These are phyloP conservation scores for Cladophialophora immunda DNA, from an alignment of 2,329 filamentous ascomycete genomes.

Conservation along the genomic window DNA sequence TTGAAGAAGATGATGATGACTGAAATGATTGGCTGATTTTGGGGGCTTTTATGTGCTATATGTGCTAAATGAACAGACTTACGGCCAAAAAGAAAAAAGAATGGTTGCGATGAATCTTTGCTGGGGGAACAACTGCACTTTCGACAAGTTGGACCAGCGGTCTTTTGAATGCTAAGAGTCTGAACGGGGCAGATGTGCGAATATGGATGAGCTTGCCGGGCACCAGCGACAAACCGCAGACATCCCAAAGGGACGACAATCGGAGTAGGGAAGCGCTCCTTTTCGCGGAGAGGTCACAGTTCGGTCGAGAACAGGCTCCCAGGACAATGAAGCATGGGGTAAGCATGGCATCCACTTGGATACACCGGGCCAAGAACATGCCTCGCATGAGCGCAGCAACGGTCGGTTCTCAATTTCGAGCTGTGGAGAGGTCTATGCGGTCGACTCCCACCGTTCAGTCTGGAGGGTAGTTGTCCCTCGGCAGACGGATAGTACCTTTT, in stretches of 20 bases:
- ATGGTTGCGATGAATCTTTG: background rate
- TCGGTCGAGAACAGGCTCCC: background rate
- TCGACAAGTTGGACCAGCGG: background rate
- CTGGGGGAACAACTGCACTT: background rate
- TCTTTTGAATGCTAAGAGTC: background rate
- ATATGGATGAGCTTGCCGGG: background rate
- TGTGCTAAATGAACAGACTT: constrained; percentile 11
- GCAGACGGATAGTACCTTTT: background rate
- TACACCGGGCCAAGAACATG: background rate
- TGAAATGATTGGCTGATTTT: constrained; percentile 9
- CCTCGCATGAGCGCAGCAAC: background rate
- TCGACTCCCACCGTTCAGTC: background rate
- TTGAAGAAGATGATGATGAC: constrained; percentile 43
- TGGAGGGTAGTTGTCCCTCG: background rate
- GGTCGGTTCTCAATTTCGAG: background rate
- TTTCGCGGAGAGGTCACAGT: background rate
- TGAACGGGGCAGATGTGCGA: background rate
- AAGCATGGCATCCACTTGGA: background rate
- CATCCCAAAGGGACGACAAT: background rate
- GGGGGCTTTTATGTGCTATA: constrained; percentile 4
- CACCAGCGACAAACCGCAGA: background rate
- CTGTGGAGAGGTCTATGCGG: background rate
- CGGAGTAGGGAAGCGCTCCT: background rate
- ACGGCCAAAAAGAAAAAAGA: background rate
- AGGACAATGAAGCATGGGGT: background rate